Base-by-base conservation (phyloP, 177 flowering plant genomes). In the Vitis hybrid region DNA sequence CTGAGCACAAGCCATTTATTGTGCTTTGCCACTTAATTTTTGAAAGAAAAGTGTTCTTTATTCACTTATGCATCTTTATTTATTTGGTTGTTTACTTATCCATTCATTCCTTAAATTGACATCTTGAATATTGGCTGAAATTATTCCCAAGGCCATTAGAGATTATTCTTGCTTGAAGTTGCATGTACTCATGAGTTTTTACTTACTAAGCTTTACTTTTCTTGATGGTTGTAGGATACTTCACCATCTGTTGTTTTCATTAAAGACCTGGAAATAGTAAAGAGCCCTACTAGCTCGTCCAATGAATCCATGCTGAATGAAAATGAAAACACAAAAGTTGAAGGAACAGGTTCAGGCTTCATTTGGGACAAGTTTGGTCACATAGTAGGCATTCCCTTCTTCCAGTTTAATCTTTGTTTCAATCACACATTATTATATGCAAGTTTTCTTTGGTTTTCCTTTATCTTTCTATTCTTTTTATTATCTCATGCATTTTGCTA, bases 261-360 rank as follows among this genome's bases (percentile, higher is more conserved):
- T 64, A 72, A 90, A 74, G 91, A 89, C 75, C 71, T 90, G 68
- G 88, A 88, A 74, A 24, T 85, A 70, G 65, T 78, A 17, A 85
- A 86, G 73, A 69, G 50, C 56, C 69, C 86, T 52, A 82, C 65
- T 61, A 70, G 72, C 72, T 62, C 77, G 30, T 59, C 79, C 15
- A 66, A 72, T 11, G 77, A 74, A 64, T 57, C 54, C 57, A 52
- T 35, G 48, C 63, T 67, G 21, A 54, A 11, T 10, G 87, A 86
- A 19, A 91, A 87, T 74, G 90, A 82, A 58, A 76, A 80, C 79
- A 83, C 78, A 3, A 90, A 85, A 79, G 89, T 92, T 69, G 94
- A 94, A 84, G 98, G 98, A 64, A 94, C 95, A 46, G 97, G 97
- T 66, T 94, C 98, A 0, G 97, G 98, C 62, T 92, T 94, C 78